A percentile compares a stretch with the other conserved stretches of the same genome.
Conservation (phyloP, 192 early-diverging fungal species). For the Backusella australiensis region DNA sequence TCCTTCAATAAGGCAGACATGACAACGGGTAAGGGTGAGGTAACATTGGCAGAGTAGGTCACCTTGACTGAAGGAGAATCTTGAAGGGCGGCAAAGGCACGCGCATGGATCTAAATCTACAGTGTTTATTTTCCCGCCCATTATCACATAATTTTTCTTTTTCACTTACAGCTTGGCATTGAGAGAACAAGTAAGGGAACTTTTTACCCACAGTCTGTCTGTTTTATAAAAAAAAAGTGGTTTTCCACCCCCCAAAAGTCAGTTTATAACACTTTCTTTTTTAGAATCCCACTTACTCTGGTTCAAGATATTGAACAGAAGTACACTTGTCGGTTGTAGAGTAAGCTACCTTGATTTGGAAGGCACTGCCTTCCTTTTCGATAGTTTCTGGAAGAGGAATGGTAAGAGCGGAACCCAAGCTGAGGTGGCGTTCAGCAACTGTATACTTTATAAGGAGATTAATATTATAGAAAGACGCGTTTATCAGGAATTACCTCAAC, state of each 20-base stretch:
- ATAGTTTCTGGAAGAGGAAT: slow-evolving; percentile 56
- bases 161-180: slow-evolving; percentile 75
- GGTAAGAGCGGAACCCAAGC: slow-evolving; percentile 73
- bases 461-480: not conserved
- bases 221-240: not conserved
- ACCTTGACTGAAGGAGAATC: slow-evolving; percentile 87
- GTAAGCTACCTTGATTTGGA: slow-evolving; percentile 71
- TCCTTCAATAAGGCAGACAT: slow-evolving; percentile 87
- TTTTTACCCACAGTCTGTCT: slow-evolving; percentile 94
- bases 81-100: slow-evolving; percentile 88
- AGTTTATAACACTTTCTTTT: not conserved
- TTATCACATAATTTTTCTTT: not conserved
- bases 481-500: slow-evolving; percentile 13
- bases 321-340: slow-evolving; percentile 78
- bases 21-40: slow-evolving; percentile 79
- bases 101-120: slow-evolving; percentile 74
- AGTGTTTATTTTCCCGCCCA: not conserved
- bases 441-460: slow-evolving; percentile 40
- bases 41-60: slow-evolving; percentile 80
- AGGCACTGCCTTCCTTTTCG: slow-evolving; percentile 32
- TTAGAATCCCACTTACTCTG: slow-evolving; percentile 17
- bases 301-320: slow-evolving; percentile 84
- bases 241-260: not conserved
- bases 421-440: slow-evolving; percentile 56
- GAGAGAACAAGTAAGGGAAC: slow-evolving; percentile 94